Evolutionary conservation across 192 early-diverging fungal genomes (phyloP), one percentile per base, ranked within the genome.

Genomic region (Phlyctochytrium arcticum): DNA sequence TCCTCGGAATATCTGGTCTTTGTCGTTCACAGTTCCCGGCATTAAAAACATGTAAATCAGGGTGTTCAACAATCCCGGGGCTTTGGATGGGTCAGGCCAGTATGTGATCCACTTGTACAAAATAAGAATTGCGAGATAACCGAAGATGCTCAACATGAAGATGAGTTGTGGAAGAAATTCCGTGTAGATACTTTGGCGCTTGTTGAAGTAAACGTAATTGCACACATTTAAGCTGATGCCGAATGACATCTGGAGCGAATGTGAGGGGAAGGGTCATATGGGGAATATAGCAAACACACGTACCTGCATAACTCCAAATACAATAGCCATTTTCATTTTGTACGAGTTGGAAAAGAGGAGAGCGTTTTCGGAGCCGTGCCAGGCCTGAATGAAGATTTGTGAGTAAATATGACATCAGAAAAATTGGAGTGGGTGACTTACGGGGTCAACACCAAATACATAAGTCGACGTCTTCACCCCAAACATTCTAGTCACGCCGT

Each of bases 261-360:
- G 7, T 17, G 5, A 0, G 36, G 49, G 34, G 17, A 26, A 47
- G 32, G 32, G 17, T 17, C 44, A 10, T 32, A 8, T 8, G 32
- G 36, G 36, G 50, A 27, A 8, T 0, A 65, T 15, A 68, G 1
- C 65, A 2, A 33, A 3, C 31, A 21, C 23, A 72, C 64, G 60
- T 66, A 83, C 82, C 42, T 98, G 97, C 62, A 96, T 82, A 23
- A 98, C 93, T 60, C 97, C 97, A 24, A 99, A 59, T 49, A 99
- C 84, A 68, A 99, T 88, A 5, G 94, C 90, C 88, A 92, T 90
- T 76, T 99, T 99, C 97, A 99, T 99, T 85, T 99, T 99, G 85
- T 99, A 99, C 51, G 95, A 96, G 79, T 99, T 99, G 49, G 88
- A 84, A 69, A 99, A 99, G 44, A 98, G 63, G 50, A 99, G 87